Evolutionary conservation across 495 filamentous ascomycete genomes (phyloP), one percentile per base, ranked within the genome.

Genomic region (Chaetomium tenue): DNA sequence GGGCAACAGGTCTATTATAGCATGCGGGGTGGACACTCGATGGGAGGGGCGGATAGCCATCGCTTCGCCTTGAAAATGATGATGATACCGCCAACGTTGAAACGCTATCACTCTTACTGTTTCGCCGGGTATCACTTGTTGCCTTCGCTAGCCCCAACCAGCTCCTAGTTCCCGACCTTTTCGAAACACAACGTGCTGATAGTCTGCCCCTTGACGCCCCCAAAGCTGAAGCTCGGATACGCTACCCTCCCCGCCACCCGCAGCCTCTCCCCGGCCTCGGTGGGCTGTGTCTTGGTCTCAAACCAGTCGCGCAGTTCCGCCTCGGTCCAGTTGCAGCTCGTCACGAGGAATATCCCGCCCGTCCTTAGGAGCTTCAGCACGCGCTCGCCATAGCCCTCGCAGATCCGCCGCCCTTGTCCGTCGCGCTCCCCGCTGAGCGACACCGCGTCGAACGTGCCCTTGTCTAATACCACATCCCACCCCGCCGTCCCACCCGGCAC

Each of bases 301-400:
- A 96, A 93, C 91, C 92, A 95, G 13, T 70, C 72, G 63, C 81
- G 78, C 70, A 98, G 75, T 81, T 98, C 94, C 61, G 86, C 83
- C 79, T 94, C 91, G 42, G 94, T 97, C 94, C 94, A 98, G 77
- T 98, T 98, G 74, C 94, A 98, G 71, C 91, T 96, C 65, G 94
- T 97, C 25, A 98, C 84, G 39, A 96, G 72, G 69, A 97, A 82
- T 48, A 89, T 79, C 2, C 92, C 92, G 4, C 88, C 88, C 8
- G 75, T 75, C 64, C 83, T 86, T 51, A 98, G 79, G 30, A 96
- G 76, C 56, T 72, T 68, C 39, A 84, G 78, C 23, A 91, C 88
- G 26, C 85, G 82, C 65, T 79, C 78, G 23, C 83, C 81, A 79
- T 98, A 98, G 53, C 81, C 79, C 72, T 97, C 91, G 71, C 82